These are phyloP conservation scores for Arabis hirsuta DNA, from an alignment of 345 rosid genomes.

Conservation along the genomic window DNA sequence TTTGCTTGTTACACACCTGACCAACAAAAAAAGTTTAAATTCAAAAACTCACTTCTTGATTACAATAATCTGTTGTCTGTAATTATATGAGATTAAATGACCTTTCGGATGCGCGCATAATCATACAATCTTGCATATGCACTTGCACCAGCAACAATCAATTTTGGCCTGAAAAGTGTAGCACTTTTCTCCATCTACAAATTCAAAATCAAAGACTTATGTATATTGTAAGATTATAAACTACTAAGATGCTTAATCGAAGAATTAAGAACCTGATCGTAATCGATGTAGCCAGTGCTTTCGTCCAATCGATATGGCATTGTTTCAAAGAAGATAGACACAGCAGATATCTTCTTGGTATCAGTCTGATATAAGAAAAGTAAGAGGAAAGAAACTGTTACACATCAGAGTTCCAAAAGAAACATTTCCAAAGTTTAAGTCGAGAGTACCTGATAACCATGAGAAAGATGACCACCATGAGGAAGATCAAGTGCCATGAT, in stretches of 20 bases:
- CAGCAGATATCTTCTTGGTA: constrained; percentile 98
- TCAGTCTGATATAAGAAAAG: constrained; percentile 81
- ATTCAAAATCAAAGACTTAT: background rate
- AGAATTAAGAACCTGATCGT: constrained; percentile 80
- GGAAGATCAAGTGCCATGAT: constrained; percentile 99
- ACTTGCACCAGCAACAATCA: constrained; percentile 98
- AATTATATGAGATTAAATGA: constrained; percentile 35
- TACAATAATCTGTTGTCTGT: background rate
- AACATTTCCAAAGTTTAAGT: constrained; percentile 7
- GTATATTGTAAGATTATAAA: background rate
- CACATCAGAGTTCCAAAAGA: constrained; percentile 12
- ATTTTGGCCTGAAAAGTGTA: constrained; percentile 86
- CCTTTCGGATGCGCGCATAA: constrained; percentile 92
- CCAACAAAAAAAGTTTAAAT: constrained; percentile 3
- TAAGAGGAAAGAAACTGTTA: constrained; percentile 7
- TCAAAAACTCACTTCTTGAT: constrained; percentile 26
- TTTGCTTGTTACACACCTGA: constrained; percentile 98
- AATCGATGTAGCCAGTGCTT: constrained; percentile 94
- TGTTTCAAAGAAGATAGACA: constrained; percentile 97
- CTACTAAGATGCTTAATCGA: background rate
- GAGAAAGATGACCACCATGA: constrained; percentile 99
- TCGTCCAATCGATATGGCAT: constrained; percentile 97
- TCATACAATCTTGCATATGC: constrained; percentile 96
- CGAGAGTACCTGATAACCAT: constrained; percentile 94
- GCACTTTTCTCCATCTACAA: constrained; percentile 96